Percentiles rank a stretch among this genome's conserved stretches.
Evolutionary conservation across 2,329 filamentous ascomycete species (phyloP).

Genomic region (Paecilomyces variotii): DNA sequence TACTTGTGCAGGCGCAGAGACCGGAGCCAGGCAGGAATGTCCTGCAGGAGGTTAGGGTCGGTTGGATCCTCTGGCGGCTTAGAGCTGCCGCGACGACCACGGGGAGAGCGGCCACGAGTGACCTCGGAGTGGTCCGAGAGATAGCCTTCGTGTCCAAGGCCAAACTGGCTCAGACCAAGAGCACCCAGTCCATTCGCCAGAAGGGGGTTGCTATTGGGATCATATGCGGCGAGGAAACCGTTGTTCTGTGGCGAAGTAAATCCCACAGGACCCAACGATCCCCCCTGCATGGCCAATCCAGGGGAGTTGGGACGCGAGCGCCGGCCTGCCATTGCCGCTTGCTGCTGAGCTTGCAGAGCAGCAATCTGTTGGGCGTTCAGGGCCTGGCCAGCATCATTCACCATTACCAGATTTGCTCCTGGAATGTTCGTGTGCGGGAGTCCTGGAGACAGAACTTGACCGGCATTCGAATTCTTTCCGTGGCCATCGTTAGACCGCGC

Average conservation of each 20-base stretch:
- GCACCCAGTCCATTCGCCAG: slow-evolving; percentile 64
- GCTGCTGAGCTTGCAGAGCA: slow-evolving; percentile 64
- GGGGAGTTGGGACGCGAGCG: slow-evolving; percentile 86
- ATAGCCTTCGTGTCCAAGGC: slow-evolving; percentile 71
- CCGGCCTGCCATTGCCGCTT: slow-evolving; percentile 51
- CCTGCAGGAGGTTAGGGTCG: slow-evolving; percentile 78
- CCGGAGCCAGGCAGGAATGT: slow-evolving; percentile 92
- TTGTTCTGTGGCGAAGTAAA: slow-evolving; percentile 91
- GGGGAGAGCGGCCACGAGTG: slow-evolving; percentile 79
- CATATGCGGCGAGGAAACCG: slow-evolving; percentile 85
- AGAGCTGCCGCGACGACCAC: slow-evolving; percentile 84
- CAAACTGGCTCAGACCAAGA: slow-evolving; percentile 65
- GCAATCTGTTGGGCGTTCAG: slow-evolving; percentile 78
- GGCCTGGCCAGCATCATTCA: slow-evolving; percentile 86
- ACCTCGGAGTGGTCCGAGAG: slow-evolving; percentile 91
- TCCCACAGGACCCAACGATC: slow-evolving; percentile 53
- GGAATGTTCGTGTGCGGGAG: slow-evolving; percentile 56
- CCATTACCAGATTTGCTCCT: slow-evolving; percentile 78
- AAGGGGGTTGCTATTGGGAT: slow-evolving; percentile 57
- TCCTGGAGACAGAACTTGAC: slow-evolving; percentile 60
- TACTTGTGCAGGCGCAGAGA: slow-evolving; percentile 96
- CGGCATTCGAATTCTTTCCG: slow-evolving; percentile 32
- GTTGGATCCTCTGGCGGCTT: slow-evolving; percentile 98
- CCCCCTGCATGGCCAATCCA: slow-evolving; percentile 68
- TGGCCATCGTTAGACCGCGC: slow-evolving; percentile 77